Conservation (phyloP, 805 yeast genomes). For the Yamadazyma akitaensis region DNA sequence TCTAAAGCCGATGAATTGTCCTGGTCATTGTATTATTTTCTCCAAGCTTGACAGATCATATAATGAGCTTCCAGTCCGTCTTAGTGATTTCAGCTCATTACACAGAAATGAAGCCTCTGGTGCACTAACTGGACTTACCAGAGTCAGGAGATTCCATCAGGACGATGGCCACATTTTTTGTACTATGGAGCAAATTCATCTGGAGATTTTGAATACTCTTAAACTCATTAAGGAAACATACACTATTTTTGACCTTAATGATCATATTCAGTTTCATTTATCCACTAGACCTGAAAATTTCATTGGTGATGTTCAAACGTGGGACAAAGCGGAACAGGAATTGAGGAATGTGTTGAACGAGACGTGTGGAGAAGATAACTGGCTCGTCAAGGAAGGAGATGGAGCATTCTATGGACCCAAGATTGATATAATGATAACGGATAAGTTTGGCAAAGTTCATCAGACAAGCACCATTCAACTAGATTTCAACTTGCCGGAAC, state of each 20-base stretch:
- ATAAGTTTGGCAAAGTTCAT: constrained; percentile 75
- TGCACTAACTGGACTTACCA: constrained; percentile 84
- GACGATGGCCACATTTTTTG: constrained; percentile 98
- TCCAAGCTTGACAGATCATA: constrained; percentile 73
- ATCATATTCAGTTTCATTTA: constrained; percentile 57
- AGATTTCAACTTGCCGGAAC: constrained; percentile 88
- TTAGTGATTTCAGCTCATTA: constrained; percentile 84
- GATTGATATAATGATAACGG: constrained; percentile 80
- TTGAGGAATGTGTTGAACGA: constrained; percentile 57
- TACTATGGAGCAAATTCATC: constrained; percentile 65
- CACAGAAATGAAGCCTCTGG: constrained; percentile 96
- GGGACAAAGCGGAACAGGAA: constrained; percentile 79
- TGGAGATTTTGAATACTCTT: constrained; percentile 71
- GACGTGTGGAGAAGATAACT: constrained; percentile 45
- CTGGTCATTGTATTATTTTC: constrained; percentile 89
- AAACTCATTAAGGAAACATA: constrained; percentile 75
- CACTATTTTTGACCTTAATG: constrained; percentile 56
- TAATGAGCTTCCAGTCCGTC: constrained; percentile 81
- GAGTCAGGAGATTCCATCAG: constrained; percentile 94
- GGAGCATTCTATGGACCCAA: constrained; percentile 98
- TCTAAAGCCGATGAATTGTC: constrained; percentile 92
- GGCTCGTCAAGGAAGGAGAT: constrained; percentile 85
- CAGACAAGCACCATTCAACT: constrained; percentile 95
- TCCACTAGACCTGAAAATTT: constrained; percentile 75
- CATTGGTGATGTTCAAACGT: constrained; percentile 72